These are phyloP conservation scores for Yamadazyma spencermartinsiae DNA, from an alignment of 1,139 yeast genomes.

Conservation along the genomic window DNA sequence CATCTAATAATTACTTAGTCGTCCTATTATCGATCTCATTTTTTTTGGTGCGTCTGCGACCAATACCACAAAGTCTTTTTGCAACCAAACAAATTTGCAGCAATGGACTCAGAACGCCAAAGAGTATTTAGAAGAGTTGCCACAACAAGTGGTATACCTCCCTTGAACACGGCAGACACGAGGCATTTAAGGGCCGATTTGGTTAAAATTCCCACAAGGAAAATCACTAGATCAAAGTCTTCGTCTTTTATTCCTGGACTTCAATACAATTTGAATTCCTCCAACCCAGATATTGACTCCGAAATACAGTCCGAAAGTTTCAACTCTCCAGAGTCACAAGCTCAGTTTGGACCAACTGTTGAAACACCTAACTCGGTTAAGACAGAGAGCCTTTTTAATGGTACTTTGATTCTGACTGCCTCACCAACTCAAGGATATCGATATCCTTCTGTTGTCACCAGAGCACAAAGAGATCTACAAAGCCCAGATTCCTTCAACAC, in stretches of 20 bases:
- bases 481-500: not conserved
- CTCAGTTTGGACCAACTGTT: too few relatives aligned
- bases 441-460: conserved; percentile 17
- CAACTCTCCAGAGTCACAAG: too few relatives aligned
- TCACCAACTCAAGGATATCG: conserved; percentile 14
- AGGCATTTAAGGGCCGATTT: not conserved
- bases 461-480: not conserved
- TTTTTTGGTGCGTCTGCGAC: conserved; percentile 1
- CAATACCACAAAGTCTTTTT: not conserved
- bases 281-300: not conserved
- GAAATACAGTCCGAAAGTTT: too few relatives aligned
- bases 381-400: conserved; percentile 21
- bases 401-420: conserved; percentile 18
- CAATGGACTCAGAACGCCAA: not conserved
- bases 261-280: conserved; percentile 4
- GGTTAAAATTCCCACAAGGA: not conserved
- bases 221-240: conserved; percentile 5
- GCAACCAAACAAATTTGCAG: not conserved
- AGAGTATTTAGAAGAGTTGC: conserved; percentile 2
- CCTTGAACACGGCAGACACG: conserved; percentile 1
- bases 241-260: conserved; percentile 16
- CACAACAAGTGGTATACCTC: conserved; percentile 3
- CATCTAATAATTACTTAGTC: too few relatives aligned
- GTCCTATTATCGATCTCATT: too few relatives aligned
- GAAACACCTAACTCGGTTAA: conserved; percentile 9